Conservation (phyloP, 495 filamentous ascomycete species). For the Haplographium delicatum region DNA sequence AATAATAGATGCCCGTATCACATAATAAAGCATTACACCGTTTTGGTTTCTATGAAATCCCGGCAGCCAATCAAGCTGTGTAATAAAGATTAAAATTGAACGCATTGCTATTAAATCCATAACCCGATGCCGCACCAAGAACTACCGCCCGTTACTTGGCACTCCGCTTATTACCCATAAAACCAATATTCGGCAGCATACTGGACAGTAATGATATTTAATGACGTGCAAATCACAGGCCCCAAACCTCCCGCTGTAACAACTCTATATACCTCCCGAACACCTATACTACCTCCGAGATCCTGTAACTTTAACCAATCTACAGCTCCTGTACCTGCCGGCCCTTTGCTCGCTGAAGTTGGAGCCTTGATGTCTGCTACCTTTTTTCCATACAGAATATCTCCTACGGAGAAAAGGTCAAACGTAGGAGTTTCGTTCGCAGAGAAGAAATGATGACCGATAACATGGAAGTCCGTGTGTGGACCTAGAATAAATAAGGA, state of each 20-base stretch:
- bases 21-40: too few species aligned
- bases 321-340: conserved; percentile 44
- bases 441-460: neutral
- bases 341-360: conserved; percentile 34
- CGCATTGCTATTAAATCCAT: too few species aligned
- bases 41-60: too few species aligned
- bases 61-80: too few species aligned
- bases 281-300: conserved; percentile 39
- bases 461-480: neutral
- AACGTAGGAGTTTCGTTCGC: neutral
- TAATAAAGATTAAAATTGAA: too few species aligned
- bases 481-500: neutral
- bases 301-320: conserved; percentile 57
- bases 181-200: conserved; percentile 70
- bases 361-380: conserved; percentile 44
- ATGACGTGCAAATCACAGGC: conserved; percentile 39
- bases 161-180: neutral
- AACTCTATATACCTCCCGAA: conserved; percentile 58
- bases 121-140: too few species aligned
- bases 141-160: too few species aligned
- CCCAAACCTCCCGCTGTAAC: conserved; percentile 55
- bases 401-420: neutral
- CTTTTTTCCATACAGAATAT: conserved; percentile 36
- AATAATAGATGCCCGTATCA: too few species aligned
- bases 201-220: conserved; percentile 40